Conservation (phyloP, 805 yeast species). For the Nematodospora valgi region DNA sequence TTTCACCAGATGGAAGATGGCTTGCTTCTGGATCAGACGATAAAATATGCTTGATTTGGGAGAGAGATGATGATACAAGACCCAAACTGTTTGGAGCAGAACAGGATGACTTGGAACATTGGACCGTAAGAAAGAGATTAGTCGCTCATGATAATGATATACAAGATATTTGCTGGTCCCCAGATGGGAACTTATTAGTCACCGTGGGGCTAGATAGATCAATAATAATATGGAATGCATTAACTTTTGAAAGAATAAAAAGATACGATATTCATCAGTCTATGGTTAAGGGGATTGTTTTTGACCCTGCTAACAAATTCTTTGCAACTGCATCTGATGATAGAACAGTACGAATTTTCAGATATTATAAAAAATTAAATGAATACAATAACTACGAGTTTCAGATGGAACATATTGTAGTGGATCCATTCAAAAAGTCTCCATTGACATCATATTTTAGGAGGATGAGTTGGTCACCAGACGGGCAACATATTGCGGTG, state of each 20-base stretch:
- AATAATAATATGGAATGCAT: conserved; percentile 90
- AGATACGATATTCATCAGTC: conserved; percentile 91
- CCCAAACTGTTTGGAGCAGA: conserved; percentile 60
- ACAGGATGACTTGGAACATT: conserved; percentile 71
- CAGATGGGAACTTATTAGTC: conserved; percentile 85
- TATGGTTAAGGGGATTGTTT: conserved; percentile 93
- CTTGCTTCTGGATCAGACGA: conserved; percentile 96
- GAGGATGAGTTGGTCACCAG: conserved; percentile 86
- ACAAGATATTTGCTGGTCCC: conserved; percentile 98
- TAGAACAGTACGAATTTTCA: conserved; percentile 80
- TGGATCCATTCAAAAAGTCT: conserved; percentile 81
- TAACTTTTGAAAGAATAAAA: conserved; percentile 84
- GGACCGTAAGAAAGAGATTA: conserved; percentile 89
- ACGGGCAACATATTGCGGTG: conserved; percentile 81
- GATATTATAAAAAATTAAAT: conserved; percentile 66
- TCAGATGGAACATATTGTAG: conserved; percentile 77
- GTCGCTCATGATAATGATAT: conserved; percentile 98
- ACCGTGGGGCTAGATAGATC: conserved; percentile 94
- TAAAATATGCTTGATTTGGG: conserved; percentile 88
- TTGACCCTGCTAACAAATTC: conserved; percentile 97
- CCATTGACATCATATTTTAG: conserved; percentile 91
- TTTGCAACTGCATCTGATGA: conserved; percentile 98
- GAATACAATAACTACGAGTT: conserved; percentile 68
- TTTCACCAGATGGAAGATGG: conserved; percentile 88
- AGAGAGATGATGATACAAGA: conserved; percentile 67